Percentiles rank a stretch among this genome's conserved stretches.
Conservation (phyloP, 75 land plant genomes). For the Picea glauca region DNA sequence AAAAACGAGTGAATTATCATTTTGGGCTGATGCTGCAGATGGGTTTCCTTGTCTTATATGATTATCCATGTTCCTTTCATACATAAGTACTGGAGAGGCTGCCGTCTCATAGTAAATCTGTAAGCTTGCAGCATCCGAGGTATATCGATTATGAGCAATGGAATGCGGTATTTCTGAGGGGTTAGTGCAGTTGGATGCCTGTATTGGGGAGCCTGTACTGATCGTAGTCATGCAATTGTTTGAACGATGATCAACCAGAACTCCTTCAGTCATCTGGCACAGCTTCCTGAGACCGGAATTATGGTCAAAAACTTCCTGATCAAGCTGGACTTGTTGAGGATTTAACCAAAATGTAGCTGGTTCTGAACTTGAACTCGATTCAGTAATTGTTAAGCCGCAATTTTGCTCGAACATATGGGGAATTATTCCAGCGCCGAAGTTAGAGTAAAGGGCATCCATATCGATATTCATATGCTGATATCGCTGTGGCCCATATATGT, state of each 20-base stretch:
- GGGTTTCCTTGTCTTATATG: not conserved
- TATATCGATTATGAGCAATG: not conserved
- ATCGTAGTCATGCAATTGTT: not conserved
- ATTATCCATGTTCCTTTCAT: not conserved
- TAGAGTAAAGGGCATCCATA: not conserved
- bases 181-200: not conserved
- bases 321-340: constrained; percentile 3
- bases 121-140: not conserved
- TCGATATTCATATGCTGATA: not conserved
- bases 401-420: constrained; percentile 1
- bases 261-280: not conserved
- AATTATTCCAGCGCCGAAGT: not conserved
- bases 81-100: no score
- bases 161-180: not conserved
- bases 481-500: not conserved
- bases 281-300: constrained; percentile 4
- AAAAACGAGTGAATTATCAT: not conserved
- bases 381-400: not conserved
- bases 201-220: no score
- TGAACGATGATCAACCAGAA: not conserved
- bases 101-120: not conserved
- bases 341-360: not conserved
- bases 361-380: not conserved
- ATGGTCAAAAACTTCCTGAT: not conserved
- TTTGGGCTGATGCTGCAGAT: not conserved